Base-by-base conservation (phyloP, 352 stramenopile genomes). In the Halophytophthora batemanensis region DNA sequence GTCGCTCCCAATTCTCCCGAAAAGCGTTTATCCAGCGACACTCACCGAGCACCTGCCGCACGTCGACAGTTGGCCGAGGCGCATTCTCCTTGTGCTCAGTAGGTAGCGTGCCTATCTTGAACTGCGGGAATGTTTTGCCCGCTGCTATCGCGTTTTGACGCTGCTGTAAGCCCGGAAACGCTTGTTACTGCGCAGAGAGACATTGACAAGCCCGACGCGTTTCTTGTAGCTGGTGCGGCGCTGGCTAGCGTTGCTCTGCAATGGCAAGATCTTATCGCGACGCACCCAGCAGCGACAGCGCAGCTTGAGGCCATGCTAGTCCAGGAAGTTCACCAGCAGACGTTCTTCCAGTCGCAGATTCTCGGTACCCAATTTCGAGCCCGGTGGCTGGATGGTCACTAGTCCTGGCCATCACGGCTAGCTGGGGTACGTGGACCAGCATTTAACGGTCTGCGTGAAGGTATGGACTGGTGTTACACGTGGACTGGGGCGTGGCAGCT, bases 381-480 rank as follows among this genome's bases (percentile, higher is more conserved):
- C 71, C 14, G 77, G 74, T 2, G 71, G 33, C 6, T 74, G 74
- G 25, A 71, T 49, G 8, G 62, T 71, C 6, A 88, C 68, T 21
- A 90, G 53, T 3, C 73, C 71, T 11, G 79, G 74, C 79, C 79
- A 90, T 64, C 63, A 86, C 10, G 77, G 79, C 73, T 74, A 90
- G 37, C 82, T 83, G 39, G 65, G 61, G 40, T 86, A 79, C 53
- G 87, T 84, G 37, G 69, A 73, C 79, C 79, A 90, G 47, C 77
- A 87, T 56, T 88, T 88, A 46, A 88, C 75, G 4, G 67, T 58
- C 68, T 68, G 80, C 41, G 77, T 90, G 66, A 81, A 84, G 36
- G 73, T 86, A 49, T 83, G 66, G 52, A 77, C 86, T 35, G 77
- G 79, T 6, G 79, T 73, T 19, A 90, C 66, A n/a, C 77, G 72